Conservation (phyloP, 1,139 yeast genomes). For the Saccharomycopsis hybrid region DNA sequence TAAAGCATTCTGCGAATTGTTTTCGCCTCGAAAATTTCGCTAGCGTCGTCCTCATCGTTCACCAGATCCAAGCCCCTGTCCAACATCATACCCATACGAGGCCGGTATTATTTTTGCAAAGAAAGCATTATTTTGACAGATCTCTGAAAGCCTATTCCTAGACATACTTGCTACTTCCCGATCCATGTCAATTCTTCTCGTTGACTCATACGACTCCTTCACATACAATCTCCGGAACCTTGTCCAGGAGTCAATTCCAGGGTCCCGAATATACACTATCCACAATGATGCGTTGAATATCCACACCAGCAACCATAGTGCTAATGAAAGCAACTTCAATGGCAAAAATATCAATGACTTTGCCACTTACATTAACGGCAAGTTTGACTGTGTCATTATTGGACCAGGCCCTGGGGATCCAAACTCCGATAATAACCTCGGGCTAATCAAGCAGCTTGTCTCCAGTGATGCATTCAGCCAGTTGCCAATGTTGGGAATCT, state of each 20-base stretch:
- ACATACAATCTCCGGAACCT: conserved; percentile 73
- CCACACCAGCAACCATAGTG: no score
- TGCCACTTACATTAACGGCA: conserved; percentile 25
- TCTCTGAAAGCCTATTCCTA: no score
- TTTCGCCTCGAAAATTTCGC: no score
- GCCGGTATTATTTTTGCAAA: no score
- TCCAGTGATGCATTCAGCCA: conserved; percentile 27
- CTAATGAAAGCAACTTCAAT: no score
- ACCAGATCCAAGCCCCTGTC: no score
- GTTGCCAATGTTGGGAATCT: conserved; percentile 82
- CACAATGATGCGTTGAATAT: conserved; percentile 60
- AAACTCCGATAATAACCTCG: conserved; percentile 53
- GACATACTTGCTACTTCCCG: no score
- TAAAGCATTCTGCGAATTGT: no score
- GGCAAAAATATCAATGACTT: conserved; percentile 27
- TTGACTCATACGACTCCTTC: conserved; percentile 94
- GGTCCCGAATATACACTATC: conserved; percentile 42
- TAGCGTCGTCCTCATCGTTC: no score
- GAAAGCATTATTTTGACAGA: no score
- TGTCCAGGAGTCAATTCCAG: conserved; percentile 47
- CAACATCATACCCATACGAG: no score
- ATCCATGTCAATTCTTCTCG: conserved; percentile 46
- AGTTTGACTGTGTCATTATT: conserved; percentile 72
- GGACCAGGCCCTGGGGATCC: conserved; percentile 99
- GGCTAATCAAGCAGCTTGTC: conserved; percentile 54